phyloP scores from a whole-genome alignment of 352 stramenopile genomes.

The Phytophthora sansomeana region DNA sequence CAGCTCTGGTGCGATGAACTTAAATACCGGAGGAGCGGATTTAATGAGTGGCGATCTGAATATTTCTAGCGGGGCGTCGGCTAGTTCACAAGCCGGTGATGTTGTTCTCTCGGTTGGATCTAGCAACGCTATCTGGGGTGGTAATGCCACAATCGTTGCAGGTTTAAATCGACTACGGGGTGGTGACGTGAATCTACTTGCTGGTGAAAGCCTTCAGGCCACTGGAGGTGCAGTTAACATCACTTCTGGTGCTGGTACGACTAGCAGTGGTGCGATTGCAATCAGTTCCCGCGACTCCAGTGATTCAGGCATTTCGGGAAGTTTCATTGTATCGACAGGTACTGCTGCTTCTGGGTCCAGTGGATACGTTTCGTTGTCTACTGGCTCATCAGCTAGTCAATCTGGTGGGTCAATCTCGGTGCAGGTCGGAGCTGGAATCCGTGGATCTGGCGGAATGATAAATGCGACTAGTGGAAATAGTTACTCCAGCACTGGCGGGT shows the following conservation, averaged over 20 bases:
- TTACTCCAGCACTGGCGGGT: constrained; percentile 31
- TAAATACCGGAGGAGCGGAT: constrained; percentile 34
- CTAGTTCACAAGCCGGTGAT: constrained; percentile 29
- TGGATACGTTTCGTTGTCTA: constrained; percentile 36
- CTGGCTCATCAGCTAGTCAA: constrained; percentile 23
- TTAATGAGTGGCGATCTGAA: constrained; percentile 26
- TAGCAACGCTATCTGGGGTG: constrained; percentile 30
- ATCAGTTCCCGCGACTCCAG: constrained; percentile 27
- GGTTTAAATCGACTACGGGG: constrained; percentile 25
- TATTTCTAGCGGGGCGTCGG: constrained; percentile 25
- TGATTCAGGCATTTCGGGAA: constrained; percentile 25
- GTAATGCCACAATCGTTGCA: constrained; percentile 28
- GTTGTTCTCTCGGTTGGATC: constrained; percentile 29
- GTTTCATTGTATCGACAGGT: constrained; percentile 23
- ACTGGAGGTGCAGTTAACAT: constrained; percentile 29
- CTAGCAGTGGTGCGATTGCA: constrained; percentile 16
- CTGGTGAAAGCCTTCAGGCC: constrained; percentile 24
- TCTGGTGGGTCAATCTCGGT: constrained; percentile 36
- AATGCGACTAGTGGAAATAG: constrained; percentile 32
- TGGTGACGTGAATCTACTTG: constrained; percentile 23
- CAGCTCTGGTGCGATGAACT: constrained; percentile 28
- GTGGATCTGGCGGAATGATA: constrained; percentile 28
- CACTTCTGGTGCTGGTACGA: constrained; percentile 18
- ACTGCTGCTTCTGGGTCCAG: constrained; percentile 25
- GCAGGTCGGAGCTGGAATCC: constrained; percentile 26